These are phyloP conservation scores for Cenchrus americanus DNA, from an alignment of 176 grass and related monocot species.

Conservation along the genomic window DNA sequence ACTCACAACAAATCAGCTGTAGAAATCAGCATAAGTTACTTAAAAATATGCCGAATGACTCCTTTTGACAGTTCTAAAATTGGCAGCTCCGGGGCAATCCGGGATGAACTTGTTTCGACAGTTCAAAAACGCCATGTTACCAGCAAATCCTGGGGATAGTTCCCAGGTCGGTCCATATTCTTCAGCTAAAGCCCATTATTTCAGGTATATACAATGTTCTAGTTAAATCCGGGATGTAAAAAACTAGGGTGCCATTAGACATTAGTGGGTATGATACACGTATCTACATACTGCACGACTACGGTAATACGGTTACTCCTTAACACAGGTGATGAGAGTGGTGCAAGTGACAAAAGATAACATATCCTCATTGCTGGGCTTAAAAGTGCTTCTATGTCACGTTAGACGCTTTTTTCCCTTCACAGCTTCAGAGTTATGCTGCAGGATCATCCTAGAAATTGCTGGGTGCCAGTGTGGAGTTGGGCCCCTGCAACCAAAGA, in stretches of 20 bases:
- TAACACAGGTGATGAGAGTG: constrained; percentile 27
- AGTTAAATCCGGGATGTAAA: background rate
- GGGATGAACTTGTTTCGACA: background rate
- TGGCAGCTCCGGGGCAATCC: no score
- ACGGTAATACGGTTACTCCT: constrained; percentile 31
- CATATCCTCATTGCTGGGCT: constrained; percentile 33
- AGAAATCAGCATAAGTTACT: background rate
- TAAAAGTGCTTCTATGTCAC: constrained; percentile 6
- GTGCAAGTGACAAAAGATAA: background rate
- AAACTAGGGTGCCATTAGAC: constrained; percentile 34
- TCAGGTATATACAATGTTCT: constrained; percentile 56
- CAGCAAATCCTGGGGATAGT: background rate
- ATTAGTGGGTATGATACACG: constrained; percentile 55
- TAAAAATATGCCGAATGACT: no score
- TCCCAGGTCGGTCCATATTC: background rate
- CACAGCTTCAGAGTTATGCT: constrained; percentile 21
- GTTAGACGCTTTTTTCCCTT: background rate
- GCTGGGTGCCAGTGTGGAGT: constrained; percentile 45
- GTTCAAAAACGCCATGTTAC: background rate
- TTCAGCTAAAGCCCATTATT: constrained; percentile 49
- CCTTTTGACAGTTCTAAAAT: no score
- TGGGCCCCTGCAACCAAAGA: constrained; percentile 45
- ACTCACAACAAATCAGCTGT: no score
- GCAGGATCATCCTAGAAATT: constrained; percentile 13
- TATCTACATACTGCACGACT: constrained; percentile 30